Percentiles rank a stretch among this genome's conserved stretches.
Evolutionary conservation across 257 asterid genomes (phyloP).

Genomic region (Solanum arcanum): DNA sequence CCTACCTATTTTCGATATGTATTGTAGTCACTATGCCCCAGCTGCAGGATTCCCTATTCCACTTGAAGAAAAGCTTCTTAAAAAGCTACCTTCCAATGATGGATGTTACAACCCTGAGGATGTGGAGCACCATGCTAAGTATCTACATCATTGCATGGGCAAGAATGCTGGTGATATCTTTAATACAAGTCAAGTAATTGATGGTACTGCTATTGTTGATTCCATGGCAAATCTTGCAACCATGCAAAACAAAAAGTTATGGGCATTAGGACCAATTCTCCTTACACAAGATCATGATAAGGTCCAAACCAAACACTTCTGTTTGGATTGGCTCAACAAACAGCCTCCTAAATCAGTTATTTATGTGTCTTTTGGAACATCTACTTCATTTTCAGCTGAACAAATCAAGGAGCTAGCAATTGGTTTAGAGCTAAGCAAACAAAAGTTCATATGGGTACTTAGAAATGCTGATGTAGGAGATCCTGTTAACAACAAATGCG

Average conservation of each 20-base stretch:
- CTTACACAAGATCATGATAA: background rate
- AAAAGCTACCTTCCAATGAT: slow-evolving; percentile 9
- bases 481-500: background rate
- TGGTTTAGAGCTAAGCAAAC: slow-evolving; percentile 30
- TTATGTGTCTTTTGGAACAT: slow-evolving; percentile 36
- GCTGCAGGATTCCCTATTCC: slow-evolving; percentile 18
- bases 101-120: background rate
- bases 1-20: slow-evolving; percentile 15
- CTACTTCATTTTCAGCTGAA: slow-evolving; percentile 11
- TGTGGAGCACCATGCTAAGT: background rate
- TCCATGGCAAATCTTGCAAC: background rate
- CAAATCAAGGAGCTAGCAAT: slow-evolving; percentile 22
- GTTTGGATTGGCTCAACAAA: slow-evolving; percentile 42
- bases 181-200: slow-evolving; percentile 4
- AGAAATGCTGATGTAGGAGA: background rate
- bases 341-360: slow-evolving; percentile 23
- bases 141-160: background rate
- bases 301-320: background rate
- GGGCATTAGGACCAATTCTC: slow-evolving; percentile 46
- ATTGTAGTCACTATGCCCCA: background rate
- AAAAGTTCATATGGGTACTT: slow-evolving; percentile 4
- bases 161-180: slow-evolving; percentile 23
- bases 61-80: background rate
- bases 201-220: background rate
- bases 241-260: slow-evolving; percentile 3